Percentiles rank a stretch among this genome's conserved stretches.
Conservation (phyloP, 169 alveolate genomes). For the Neospora caninum region DNA sequence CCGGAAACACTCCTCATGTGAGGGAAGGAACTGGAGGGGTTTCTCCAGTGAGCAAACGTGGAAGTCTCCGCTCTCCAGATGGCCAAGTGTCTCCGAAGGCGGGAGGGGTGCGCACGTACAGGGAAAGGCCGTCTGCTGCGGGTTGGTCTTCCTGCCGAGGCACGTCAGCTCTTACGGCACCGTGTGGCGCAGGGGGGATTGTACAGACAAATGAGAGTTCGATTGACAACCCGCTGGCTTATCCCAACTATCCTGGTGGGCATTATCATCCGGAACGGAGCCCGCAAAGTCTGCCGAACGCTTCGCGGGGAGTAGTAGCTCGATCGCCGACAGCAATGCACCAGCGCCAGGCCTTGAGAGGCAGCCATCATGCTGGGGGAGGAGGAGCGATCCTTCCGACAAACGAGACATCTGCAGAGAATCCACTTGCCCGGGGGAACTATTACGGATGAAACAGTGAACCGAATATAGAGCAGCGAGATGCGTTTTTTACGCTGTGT, state of each 20-base stretch:
- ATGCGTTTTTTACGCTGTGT: no score
- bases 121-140: not conserved
- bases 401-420: conserved; percentile 18
- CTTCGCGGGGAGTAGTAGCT: not conserved
- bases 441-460: no score
- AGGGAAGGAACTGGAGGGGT: no score
- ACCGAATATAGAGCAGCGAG: no score
- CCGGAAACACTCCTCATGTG: no score
- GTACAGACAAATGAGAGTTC: conserved; percentile 27
- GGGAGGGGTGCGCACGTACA: no score
- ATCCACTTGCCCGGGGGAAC: not conserved
- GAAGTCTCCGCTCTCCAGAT: no score
- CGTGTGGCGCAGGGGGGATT: not conserved
- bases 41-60: no score
- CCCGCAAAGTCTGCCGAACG: not conserved
- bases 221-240: conserved; percentile 56
- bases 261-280: not conserved
- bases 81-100: no score
- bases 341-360: not conserved
- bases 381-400: conserved; percentile 4
- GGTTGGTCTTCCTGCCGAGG: not conserved
- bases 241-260: conserved; percentile 45
- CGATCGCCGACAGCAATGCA: not conserved
- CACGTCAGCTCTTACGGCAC: not conserved
- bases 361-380: not conserved